Base-by-base conservation (phyloP, 495 filamentous ascomycete species). In the Halenospora varia region DNA sequence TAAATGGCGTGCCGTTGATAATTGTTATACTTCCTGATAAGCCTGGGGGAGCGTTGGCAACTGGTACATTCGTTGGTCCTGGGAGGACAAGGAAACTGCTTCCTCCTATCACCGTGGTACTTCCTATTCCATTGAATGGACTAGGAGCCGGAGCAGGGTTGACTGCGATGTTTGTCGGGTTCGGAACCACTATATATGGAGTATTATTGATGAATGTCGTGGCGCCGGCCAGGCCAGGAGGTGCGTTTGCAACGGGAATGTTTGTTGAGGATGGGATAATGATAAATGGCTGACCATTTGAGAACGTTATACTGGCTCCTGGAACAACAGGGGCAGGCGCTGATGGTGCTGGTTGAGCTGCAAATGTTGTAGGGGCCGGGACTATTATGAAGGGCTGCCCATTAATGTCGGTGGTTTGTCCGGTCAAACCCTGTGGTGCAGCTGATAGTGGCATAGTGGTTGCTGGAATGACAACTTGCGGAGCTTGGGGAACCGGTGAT, bases 361-460 rank as follows among this genome's bases (percentile, higher is more conserved):
- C 48, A 24, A 45, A 24, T 10, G 47, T 57, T 10, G 49, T 47
- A 18, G 55, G 24, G 22, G 25, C 41, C 25, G 57, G 57, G n/a
- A 60, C 20, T 25, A 60, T 48, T 15, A 60, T 35, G 26, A 54
- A 54, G 15, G 56, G 39, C 20, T 23, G 44, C 10, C 56, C 56
- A 8, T 20, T 39, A 29, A 59, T 53, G 1, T 6, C 46, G 9
- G 39, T 46, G 2, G 48, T 59, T 29, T 1, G 41, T 10, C 48
- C 56, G 4, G n/a, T n/a, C 1, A 35, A 18, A 10, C 48, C 56
- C 11, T 26, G 23, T 15, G 55, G 55, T 3, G 55, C 55, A 19
- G 9, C 22, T 23, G 47, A 19, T 18, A 47, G 15, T 2, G 40
- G 48, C 6, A 58, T 52, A 18, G 48, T 47, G 3, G 55, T 45